These are phyloP conservation scores for Tuber melanosporum DNA, from an alignment of 495 filamentous ascomycete species.

Conservation along the genomic window DNA sequence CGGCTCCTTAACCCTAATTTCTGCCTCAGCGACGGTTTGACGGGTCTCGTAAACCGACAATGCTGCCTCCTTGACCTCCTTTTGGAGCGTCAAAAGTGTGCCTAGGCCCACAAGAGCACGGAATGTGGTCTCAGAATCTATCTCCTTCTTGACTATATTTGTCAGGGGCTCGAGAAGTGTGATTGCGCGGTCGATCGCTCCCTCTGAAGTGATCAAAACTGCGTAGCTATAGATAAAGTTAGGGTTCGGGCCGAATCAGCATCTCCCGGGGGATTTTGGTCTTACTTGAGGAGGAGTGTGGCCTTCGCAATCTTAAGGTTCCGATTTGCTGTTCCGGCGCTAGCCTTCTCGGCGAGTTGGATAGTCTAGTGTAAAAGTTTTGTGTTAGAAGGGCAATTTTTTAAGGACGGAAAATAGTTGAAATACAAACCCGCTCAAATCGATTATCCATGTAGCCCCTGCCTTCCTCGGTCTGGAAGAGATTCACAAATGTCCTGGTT, in stretches of 20 bases:
- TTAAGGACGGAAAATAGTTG: neutral
- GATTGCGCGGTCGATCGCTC: constrained; percentile 53
- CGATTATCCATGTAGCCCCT: constrained; percentile 45
- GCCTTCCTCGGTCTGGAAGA: constrained; percentile 71
- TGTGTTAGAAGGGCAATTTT: constrained; percentile 10
- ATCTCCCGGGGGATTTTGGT: constrained; percentile 31
- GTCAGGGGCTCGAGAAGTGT: constrained; percentile 58
- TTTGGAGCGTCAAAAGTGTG: constrained; percentile 58
- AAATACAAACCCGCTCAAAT: constrained; percentile 31
- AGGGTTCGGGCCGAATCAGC: neutral
- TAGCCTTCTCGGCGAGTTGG: constrained; percentile 25
- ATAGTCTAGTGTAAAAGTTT: constrained; percentile 25
- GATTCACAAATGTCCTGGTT: constrained; percentile 72
- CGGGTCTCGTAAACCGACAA: constrained; percentile 48
- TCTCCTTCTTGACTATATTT: constrained; percentile 56
- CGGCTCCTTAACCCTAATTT: constrained; percentile 49
- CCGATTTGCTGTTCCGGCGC: constrained; percentile 57
- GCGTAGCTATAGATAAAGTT: constrained; percentile 31
- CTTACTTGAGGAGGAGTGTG: constrained; percentile 80
- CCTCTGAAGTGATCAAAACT: constrained; percentile 40
- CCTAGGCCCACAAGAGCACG: constrained; percentile 75
- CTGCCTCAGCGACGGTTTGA: constrained; percentile 45
- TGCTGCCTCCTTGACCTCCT: constrained; percentile 48
- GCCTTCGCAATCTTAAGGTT: constrained; percentile 76
- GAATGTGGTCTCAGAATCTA: constrained; percentile 76